A percentile compares a stretch with the other conserved stretches of the same genome.
Conservation (phyloP, 495 filamentous ascomycete genomes). For the Ramalina peruviana region DNA sequence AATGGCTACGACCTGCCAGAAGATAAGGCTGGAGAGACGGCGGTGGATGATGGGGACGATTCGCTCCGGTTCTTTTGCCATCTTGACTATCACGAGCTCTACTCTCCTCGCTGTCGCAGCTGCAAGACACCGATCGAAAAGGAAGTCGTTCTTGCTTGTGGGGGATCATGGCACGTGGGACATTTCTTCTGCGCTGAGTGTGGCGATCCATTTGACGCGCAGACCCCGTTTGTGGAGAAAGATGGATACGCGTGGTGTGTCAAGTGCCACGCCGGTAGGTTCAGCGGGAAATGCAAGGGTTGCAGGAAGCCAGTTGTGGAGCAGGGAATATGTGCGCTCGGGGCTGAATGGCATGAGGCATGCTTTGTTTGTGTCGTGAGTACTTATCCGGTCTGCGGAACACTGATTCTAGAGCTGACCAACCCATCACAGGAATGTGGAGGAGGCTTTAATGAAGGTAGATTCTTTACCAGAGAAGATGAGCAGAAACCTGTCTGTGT, state of each 20-base stretch:
- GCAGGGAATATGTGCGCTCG: conserved; percentile 72
- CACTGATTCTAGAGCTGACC: background rate
- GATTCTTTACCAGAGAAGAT: conserved; percentile 49
- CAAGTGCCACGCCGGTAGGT: conserved; percentile 79
- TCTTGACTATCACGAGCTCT: conserved; percentile 92
- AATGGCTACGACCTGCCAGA: conserved; percentile 44
- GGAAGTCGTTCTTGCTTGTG: conserved; percentile 84
- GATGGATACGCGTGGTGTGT: conserved; percentile 99
- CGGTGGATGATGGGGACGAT: conserved; percentile 51
- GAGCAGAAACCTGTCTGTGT: conserved; percentile 48
- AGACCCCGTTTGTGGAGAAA: conserved; percentile 87
- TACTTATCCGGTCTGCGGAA: background rate
- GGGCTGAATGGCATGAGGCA: conserved; percentile 81
- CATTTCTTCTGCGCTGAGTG: conserved; percentile 99
- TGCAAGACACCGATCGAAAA: conserved; percentile 98
- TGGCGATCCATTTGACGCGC: conserved; percentile 78
- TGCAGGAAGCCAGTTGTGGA: conserved; percentile 78
- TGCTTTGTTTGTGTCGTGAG: conserved; percentile 71
- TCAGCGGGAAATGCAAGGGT: conserved; percentile 71
- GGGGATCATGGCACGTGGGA: conserved; percentile 89
- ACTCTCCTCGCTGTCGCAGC: conserved; percentile 83
- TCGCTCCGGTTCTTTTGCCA: conserved; percentile 86
- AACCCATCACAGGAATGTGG: conserved; percentile 38
- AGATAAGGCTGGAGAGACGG: conserved; percentile 41
- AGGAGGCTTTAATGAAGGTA: conserved; percentile 45